Conservation (phyloP, 305 asterid species). For the Fraxinus angustifolia region DNA sequence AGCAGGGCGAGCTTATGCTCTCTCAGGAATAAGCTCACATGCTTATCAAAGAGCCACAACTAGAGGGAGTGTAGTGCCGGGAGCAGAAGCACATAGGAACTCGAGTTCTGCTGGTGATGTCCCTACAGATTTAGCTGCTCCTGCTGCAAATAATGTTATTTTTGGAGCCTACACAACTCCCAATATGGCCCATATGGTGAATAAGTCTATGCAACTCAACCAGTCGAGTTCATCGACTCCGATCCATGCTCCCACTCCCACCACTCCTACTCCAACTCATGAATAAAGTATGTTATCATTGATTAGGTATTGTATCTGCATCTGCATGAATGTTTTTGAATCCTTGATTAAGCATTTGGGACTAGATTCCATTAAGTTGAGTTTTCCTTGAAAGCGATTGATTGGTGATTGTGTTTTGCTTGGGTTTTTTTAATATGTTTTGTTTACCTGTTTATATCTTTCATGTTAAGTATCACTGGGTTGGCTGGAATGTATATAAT, state of each 20-base stretch:
- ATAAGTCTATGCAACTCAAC: conserved; percentile 29
- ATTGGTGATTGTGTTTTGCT: neutral
- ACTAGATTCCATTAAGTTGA: neutral
- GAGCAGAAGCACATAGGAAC: neutral
- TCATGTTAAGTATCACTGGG: neutral
- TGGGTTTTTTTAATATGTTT: neutral
- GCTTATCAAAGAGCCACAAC: conserved; percentile 36
- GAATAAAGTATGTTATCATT: neutral
- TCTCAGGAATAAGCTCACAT: conserved; percentile 43
- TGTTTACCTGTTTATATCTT: neutral
- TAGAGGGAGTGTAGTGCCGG: conserved; percentile 20
- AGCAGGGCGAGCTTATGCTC: conserved; percentile 42
- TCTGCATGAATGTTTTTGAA: neutral
- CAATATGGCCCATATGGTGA: conserved; percentile 36
- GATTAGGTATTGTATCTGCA: neutral
- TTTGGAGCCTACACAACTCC: conserved; percentile 30
- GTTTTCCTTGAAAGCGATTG: neutral
- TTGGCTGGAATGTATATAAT: neutral
- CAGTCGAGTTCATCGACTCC: neutral
- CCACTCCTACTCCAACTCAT: neutral
- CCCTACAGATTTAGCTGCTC: neutral
- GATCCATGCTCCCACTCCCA: neutral
- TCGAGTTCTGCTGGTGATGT: neutral
- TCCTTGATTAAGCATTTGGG: neutral
- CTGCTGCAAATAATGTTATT: neutral